Base-by-base conservation (phyloP, 2,329 filamentous ascomycete genomes). In the Venturia nashicola region DNA sequence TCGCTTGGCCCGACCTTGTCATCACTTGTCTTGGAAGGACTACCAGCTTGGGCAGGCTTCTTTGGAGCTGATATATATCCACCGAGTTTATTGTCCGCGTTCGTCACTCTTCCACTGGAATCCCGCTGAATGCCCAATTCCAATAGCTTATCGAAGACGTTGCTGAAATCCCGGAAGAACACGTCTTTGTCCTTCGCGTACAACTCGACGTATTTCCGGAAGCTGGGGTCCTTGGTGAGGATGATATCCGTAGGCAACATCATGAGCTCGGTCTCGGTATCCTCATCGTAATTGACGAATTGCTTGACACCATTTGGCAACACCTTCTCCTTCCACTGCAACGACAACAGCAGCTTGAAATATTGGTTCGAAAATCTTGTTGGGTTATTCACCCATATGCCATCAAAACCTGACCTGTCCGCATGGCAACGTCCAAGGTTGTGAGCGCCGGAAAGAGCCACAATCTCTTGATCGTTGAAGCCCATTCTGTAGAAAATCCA, bases 231-330 rank as follows among this genome's bases (percentile, higher is more conserved):
- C 1, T 77, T 75, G 4, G 81, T 73, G 46, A 87, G 75, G 5
- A 83, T 80, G 69, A 87, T 80, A 70, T 87, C 84, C 2, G 84
- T 86, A 0, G 84, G 84, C 70, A 87, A 70, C 85, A 87, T 87
- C 85, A 87, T 87, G 51, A 87, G 74, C 64, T 82, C 81, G 65
- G 81, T 80, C 55, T 80, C 79, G 6, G 72, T 73, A 67, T 86
- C 81, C 59, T 84, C 81, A 66, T 86, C 83, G 59, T 80, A 79
- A 68, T 83, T 83, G 55, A 81, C 79, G 70, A 84, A 87, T 73
- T 86, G 83, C 63, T 76, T 73, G 20, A 83, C 70, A 0, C 82
- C 83, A 66, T 79, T 82, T 16, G 72, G 70, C 62, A 84, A 71
- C 14, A 76, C 81, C 71, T 79, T 82, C 65, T 79, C 79, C 71